Conservation (phyloP, 176 grass and related monocot genomes). For the Eremochloa ophiuroides region DNA sequence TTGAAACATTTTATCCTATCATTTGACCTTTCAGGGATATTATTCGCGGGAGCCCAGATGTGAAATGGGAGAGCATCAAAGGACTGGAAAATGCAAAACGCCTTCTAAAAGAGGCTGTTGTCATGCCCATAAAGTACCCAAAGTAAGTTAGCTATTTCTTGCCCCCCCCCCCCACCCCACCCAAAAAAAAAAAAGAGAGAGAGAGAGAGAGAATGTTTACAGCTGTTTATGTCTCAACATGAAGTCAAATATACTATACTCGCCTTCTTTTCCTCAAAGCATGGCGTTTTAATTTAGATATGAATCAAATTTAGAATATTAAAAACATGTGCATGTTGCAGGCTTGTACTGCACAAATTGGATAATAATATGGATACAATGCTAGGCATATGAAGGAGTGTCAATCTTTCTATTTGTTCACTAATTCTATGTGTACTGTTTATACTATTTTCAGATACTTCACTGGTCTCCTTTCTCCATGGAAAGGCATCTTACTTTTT, state of each 20-base stretch:
- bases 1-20: constrained; percentile 8
- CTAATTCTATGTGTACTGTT: not conserved
- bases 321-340: not conserved
- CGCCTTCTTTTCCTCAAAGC: not conserved
- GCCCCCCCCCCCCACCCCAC: no score
- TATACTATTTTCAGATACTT: constrained; percentile 49
- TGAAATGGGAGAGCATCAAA: constrained; percentile 98
- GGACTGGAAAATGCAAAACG: constrained; percentile 88
- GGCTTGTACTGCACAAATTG: not conserved
- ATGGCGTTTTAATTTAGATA: not conserved
- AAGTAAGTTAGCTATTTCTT: constrained; percentile 61
- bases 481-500: constrained; percentile 67
- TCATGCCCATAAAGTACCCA: constrained; percentile 98
- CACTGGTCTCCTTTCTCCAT: constrained; percentile 49
- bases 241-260: not conserved
- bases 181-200: no score
- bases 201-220: no score
- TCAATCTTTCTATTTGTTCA: not conserved
- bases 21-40: constrained; percentile 56
- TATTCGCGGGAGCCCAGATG: constrained; percentile 91
- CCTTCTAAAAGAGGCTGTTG: constrained; percentile 90
- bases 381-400: not conserved
- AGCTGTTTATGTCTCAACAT: no score
- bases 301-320: not conserved
- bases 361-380: not conserved